Base-by-base conservation (phyloP, 208 protist genomes). In the Trypanosoma scelopori region DNA sequence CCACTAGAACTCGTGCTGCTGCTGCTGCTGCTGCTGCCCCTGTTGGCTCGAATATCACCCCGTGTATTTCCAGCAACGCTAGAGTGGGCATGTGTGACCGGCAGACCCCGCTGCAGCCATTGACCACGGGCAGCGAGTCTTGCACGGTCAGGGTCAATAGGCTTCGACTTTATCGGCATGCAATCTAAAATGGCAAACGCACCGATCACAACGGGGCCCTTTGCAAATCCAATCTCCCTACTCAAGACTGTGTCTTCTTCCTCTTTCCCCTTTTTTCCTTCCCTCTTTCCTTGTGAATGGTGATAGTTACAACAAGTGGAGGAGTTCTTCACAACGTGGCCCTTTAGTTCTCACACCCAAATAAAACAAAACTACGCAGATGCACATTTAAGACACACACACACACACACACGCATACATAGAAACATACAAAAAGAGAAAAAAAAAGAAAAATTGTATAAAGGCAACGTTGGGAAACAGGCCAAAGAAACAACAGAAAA, bases 161-260 rank as follows among this genome's bases (percentile, higher is more conserved):
- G 71, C 53, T 87, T 92, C 23, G 89, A 78, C 53, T 95, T 95
- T 59, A 94, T 91, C 25, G 79, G 68, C 88, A 94, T 94, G 1
- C 32, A 37, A 37, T 37, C 9, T 9, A 11, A 9, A 9, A 37
- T 37, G 9, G 32, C 3, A 37, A 9, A 11, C 32, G 5, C 32
- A 37, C 32, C 32, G 9, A 9, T 37, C 32, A 37, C 28, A 27
- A 55, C 5, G 6, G n/a, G n/a, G n/a, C n/a, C 13, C 39, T 20
- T 45, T 5, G 5, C 27, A 58, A 23, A 28, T 22, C 16, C 32
- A 43, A 22, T 35, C 53, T 23, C 9, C 5, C 3, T 58, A 43
- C 32, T n/a, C n/a, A 7, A 30, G n/a, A 18, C 11, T 20, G 11
- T 18, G 16, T 25, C 20, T 5, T 5, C 7, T 58, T 58, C 39